Percentiles rank a stretch among this genome's conserved stretches.
Conservation (phyloP, 768 basidiomycete species). For the Termitomyces sp. region DNA sequence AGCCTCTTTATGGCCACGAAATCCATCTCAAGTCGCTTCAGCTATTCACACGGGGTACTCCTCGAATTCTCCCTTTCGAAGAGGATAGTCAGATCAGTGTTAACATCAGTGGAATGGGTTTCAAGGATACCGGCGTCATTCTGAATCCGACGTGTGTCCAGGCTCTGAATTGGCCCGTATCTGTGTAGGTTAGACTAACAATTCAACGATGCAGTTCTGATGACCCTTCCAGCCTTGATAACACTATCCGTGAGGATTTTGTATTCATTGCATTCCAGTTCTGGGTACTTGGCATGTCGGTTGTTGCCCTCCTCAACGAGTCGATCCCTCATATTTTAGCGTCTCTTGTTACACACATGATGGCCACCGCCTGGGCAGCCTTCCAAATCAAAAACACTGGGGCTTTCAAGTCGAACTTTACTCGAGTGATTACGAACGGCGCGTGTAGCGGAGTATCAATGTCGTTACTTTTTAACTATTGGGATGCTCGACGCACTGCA, state of each 20-base stretch:
- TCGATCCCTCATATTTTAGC: constrained; percentile 81
- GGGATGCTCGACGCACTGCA: constrained; percentile 53
- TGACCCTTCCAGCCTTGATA: constrained; percentile 44
- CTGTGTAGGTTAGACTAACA: constrained; percentile 43
- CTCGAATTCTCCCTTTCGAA: constrained; percentile 15
- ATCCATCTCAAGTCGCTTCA: not conserved
- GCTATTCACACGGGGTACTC: constrained; percentile 10
- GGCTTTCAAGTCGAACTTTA: constrained; percentile 53
- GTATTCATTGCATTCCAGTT: constrained; percentile 76
- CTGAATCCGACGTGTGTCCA: constrained; percentile 49
- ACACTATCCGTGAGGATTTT: constrained; percentile 76
- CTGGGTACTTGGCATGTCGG: constrained; percentile 77
- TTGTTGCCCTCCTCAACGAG: constrained; percentile 70
- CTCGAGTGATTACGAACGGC: constrained; percentile 54
- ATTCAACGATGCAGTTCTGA: not conserved
- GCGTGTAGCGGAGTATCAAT: constrained; percentile 48
- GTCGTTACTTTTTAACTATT: constrained; percentile 58
- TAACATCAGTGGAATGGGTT: constrained; percentile 31
- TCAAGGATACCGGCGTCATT: constrained; percentile 27
- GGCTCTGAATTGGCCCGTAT: constrained; percentile 67
- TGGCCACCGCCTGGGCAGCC: constrained; percentile 70
- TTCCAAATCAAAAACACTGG: constrained; percentile 63
- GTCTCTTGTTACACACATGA: constrained; percentile 65
- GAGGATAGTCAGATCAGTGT: constrained; percentile 20
- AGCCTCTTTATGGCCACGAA: not conserved